Evolutionary conservation across 768 basidiomycete species (phyloP).

Genomic region (Auriscalpium orientale): DNA sequence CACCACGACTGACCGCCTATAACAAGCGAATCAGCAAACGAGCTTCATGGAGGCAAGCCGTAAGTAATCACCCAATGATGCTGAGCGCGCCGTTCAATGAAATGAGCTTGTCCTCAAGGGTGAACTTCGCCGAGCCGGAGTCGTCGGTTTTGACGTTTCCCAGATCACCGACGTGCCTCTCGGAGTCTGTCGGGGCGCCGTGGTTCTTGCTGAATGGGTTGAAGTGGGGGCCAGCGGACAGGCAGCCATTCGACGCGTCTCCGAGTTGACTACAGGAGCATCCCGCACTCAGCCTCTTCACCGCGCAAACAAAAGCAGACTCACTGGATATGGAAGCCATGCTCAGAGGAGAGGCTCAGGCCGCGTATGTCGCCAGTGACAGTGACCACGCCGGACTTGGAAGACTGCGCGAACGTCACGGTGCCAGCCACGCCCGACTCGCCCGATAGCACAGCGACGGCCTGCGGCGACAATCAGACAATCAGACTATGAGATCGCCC

Average conservation of each 20-base stretch:
- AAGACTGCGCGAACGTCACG: slow-evolving; percentile 56
- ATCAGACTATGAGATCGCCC: background rate
- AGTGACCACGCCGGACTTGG: slow-evolving; percentile 42
- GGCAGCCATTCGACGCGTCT: slow-evolving; percentile 58
- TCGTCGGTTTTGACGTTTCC: slow-evolving; percentile 66
- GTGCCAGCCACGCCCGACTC: slow-evolving; percentile 54
- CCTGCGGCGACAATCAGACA: slow-evolving; percentile 25
- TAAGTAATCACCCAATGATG: slow-evolving; percentile 57
- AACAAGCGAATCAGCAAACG: slow-evolving; percentile 1
- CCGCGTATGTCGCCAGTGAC: slow-evolving; percentile 56
- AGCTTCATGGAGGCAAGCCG: background rate
- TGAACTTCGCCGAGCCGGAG: slow-evolving; percentile 49
- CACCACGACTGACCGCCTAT: slow-evolving; percentile 64
- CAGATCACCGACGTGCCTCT: slow-evolving; percentile 68
- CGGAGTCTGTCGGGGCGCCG: slow-evolving; percentile 48
- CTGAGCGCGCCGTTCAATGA: slow-evolving; percentile 61
- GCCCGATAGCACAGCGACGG: slow-evolving; percentile 54
- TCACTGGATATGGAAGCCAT: slow-evolving; percentile 81
- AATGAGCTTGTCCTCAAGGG: slow-evolving; percentile 50
- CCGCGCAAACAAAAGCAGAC: slow-evolving; percentile 17
- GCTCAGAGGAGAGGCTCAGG: slow-evolving; percentile 47
- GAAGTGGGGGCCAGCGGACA: slow-evolving; percentile 68
- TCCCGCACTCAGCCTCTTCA: background rate
- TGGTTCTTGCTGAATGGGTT: slow-evolving; percentile 64
- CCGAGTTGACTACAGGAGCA: slow-evolving; percentile 37